Evolutionary conservation across 352 stramenopile genomes (phyloP).

Genomic region (Stramenopiles sp.): DNA sequence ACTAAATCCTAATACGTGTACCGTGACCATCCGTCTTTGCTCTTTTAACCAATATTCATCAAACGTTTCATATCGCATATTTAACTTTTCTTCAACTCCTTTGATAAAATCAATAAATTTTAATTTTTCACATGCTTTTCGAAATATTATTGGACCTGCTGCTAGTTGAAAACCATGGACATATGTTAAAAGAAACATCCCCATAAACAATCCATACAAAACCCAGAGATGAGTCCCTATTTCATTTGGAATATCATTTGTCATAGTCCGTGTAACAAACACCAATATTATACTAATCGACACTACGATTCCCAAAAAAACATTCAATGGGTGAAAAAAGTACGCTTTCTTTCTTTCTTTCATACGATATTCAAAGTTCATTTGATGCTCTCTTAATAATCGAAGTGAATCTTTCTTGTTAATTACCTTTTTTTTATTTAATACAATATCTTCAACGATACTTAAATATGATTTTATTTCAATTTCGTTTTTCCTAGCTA

Average conservation of each 20-base stretch:
- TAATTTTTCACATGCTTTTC: not conserved
- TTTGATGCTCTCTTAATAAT: not conserved
- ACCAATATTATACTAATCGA: not conserved
- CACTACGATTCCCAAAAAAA: not conserved
- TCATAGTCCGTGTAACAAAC: not conserved
- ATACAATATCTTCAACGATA: not conserved
- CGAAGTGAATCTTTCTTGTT: not conserved
- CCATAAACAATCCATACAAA: not conserved
- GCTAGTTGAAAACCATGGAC: not conserved
- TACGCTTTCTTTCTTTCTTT: not conserved
- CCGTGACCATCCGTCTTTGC: not conserved
- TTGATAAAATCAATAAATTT: not conserved
- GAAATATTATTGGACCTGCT: not conserved
- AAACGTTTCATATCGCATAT: not conserved
- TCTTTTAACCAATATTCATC: not conserved
- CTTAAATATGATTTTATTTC: not conserved
- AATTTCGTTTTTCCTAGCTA: not conserved
- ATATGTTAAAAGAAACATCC: not conserved
- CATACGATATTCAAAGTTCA: not conserved
- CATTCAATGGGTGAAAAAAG: not conserved
- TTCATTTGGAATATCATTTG: not conserved
- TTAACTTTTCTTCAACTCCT: not conserved
- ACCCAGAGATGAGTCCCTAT: not conserved
- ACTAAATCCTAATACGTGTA: not conserved
- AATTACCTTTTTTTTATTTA: not conserved